A percentile compares a stretch with the other conserved stretches of the same genome.
phyloP scores from a whole-genome alignment of 2,329 filamentous ascomycete genomes.

The Venturia pyrina region DNA sequence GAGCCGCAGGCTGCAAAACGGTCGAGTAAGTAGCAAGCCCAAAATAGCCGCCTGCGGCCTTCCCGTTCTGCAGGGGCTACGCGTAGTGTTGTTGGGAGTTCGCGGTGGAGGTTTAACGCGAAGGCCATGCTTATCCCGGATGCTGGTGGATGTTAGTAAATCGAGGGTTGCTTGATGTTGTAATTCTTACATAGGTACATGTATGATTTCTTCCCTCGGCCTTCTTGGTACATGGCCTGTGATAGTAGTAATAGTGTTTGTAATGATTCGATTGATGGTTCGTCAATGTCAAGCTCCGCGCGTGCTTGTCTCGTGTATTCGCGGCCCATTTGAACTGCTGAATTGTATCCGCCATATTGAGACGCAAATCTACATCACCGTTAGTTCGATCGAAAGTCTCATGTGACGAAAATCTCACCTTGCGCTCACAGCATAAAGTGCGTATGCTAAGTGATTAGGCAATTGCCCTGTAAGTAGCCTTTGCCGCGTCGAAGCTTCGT shows the following conservation, averaged over 20 bases:
- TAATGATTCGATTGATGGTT: constrained; percentile 67
- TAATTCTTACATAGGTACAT: constrained; percentile 62
- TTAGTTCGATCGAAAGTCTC: constrained; percentile 46
- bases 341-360: constrained; percentile 51
- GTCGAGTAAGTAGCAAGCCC: constrained; percentile 81
- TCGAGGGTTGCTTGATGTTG: neutral
- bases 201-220: constrained; percentile 74
- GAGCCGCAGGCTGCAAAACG: constrained; percentile 75
- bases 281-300: constrained; percentile 63
- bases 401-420: constrained; percentile 29
- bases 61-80: constrained; percentile 62
- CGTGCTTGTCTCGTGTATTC: constrained; percentile 64
- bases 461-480: constrained; percentile 60
- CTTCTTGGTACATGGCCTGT: constrained; percentile 64
- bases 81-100: constrained; percentile 53
- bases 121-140: constrained; percentile 74
- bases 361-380: constrained; percentile 9
- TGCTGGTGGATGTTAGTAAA: constrained; percentile 36
- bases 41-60: constrained; percentile 70
- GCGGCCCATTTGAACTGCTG: constrained; percentile 57
- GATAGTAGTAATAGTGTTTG: constrained; percentile 68
- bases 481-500: constrained; percentile 66
- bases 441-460: constrained; percentile 39
- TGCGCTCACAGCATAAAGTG: constrained; percentile 40
- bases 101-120: constrained; percentile 70